Conservation (phyloP, 1,284 basidiomycete species). For the Cerrena zonata region DNA sequence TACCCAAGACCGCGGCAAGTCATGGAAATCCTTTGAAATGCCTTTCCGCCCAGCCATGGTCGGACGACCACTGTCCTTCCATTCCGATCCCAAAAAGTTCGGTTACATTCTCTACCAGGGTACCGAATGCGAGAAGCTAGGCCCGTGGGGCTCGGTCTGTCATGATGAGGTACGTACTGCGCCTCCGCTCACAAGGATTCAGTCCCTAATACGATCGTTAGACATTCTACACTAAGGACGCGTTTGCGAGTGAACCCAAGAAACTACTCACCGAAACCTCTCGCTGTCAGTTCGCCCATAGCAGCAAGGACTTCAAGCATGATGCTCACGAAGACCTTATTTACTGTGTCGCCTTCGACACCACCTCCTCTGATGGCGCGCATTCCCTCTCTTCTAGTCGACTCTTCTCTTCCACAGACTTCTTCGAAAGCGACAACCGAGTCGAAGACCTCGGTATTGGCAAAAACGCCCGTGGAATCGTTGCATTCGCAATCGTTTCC, state of each 20-base stretch:
- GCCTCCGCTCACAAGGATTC: not conserved
- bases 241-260: conserved; percentile 58
- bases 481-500: conserved; percentile 84
- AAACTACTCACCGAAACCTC: conserved; percentile 65
- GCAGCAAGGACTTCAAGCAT: conserved; percentile 71
- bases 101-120: conserved; percentile 85
- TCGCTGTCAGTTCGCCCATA: conserved; percentile 82
- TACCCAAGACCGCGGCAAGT: conserved; percentile 78
- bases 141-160: conserved; percentile 63
- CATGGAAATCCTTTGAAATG: conserved; percentile 78
- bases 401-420: conserved; percentile 78
- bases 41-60: conserved; percentile 57
- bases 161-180: conserved; percentile 62
- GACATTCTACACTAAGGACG: conserved; percentile 84
- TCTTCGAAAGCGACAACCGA: conserved; percentile 59
- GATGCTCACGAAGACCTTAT: conserved; percentile 69
- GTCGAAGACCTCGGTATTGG: conserved; percentile 81
- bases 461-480: conserved; percentile 77
- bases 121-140: conserved; percentile 50
- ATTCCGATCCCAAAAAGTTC: conserved; percentile 62
- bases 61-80: conserved; percentile 72
- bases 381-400: conserved; percentile 62
- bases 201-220: conserved; percentile 19
- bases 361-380: conserved; percentile 40
- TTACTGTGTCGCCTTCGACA: conserved; percentile 83